Evolutionary conservation across 768 basidiomycete genomes (phyloP), one percentile per base, ranked within the genome.

Genomic region (Fomitopsis pulvina): DNA sequence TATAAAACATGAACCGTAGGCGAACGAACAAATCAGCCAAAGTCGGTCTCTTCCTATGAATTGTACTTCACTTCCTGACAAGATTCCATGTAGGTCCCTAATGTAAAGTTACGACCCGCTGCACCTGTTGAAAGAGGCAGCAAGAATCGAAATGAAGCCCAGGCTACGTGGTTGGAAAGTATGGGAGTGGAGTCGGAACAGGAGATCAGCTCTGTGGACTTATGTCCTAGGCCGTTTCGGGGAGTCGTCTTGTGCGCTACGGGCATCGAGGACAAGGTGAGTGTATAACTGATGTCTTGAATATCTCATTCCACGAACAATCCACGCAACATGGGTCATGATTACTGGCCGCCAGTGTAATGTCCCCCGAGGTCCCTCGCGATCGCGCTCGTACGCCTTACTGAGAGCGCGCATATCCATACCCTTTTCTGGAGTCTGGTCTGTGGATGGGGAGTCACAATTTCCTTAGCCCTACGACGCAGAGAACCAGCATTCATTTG

Each of bases 221-320:
- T 57, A n/a, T 67, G 64, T 67, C 85, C 85, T 18, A 69, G 85
- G 32, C 87, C 87, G 0, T 83, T 92, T 58, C 78, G 68, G 46
- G 76, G 77, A 1, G 68, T 85, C 18, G 69, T 80, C 0, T 55
- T 92, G 1, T 90, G 85, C 63, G 87, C 85, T 29, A 90, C 89
- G 0, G 88, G 89, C 5, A 72, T 84, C n/a, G 59, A 66, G 38
- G 87, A 92, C 70, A 92, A 90, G 79, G 90, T 86, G 51, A 38
- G 76, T 59, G 24, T 22, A 4, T 11, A 12, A 6, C 34, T 37
- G n/a, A n/a, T n/a, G n/a, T n/a, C n/a, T n/a, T n/a, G n/a, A n/a
- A n/a, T n/a, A n/a, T n/a, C n/a, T n/a, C n/a, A n/a, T n/a, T n/a
- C n/a, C n/a, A n/a, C n/a, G n/a, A n/a, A n/a, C n/a, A n/a, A n/a